These are phyloP conservation scores for Paramarasmius palmivorus DNA, from an alignment of 1,284 basidiomycete species.

Conservation along the genomic window DNA sequence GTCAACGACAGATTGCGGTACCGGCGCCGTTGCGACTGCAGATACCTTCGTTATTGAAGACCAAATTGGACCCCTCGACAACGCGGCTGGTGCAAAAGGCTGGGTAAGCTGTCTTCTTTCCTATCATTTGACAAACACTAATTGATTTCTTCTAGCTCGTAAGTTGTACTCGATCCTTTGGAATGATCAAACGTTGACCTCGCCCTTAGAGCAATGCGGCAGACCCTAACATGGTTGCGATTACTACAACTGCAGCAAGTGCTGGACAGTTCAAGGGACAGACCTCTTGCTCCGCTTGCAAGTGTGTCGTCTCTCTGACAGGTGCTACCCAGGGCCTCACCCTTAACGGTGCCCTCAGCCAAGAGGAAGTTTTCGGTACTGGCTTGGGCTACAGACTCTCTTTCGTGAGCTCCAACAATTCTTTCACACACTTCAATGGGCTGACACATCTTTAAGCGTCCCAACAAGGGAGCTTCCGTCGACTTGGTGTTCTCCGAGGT, in stretches of 20 bases:
- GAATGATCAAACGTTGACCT: too few species aligned
- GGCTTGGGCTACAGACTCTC: too few species aligned
- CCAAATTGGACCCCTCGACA: background rate
- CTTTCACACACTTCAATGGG: too few species aligned
- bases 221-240: background rate
- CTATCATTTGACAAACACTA: background rate
- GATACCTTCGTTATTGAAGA: constrained; percentile 4
- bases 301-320: constrained; percentile 2
- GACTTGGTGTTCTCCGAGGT: too few species aligned
- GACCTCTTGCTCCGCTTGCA: constrained; percentile 4
- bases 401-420: too few species aligned
- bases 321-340: background rate
- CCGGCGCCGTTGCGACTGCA: background rate
- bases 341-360: too few species aligned
- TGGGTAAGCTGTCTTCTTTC: background rate
- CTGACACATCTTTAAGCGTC: too few species aligned
- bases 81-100: background rate
- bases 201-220: background rate
- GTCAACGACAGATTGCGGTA: constrained; percentile 4
- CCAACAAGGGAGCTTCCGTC: too few species aligned
- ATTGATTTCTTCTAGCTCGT: background rate
- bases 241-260: background rate
- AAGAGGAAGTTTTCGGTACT: too few species aligned
- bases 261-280: constrained; percentile 5
- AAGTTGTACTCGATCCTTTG: too few species aligned